phyloP scores from a whole-genome alignment of 306 rosid genomes.

The Dalbergia cochinchinensis region DNA sequence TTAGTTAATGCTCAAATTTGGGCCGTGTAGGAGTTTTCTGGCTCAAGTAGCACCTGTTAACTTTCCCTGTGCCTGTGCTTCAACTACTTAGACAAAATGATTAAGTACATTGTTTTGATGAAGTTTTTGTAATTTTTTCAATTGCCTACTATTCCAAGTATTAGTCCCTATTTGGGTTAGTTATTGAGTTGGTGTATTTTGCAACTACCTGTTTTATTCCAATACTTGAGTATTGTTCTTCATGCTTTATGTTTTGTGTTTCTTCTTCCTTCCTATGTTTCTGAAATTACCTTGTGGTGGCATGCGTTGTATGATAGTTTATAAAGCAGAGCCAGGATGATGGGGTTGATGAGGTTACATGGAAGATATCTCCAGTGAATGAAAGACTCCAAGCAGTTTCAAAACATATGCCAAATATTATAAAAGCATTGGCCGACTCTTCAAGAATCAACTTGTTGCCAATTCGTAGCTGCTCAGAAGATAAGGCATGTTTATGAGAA shows the following conservation, averaged over 20 bases:
- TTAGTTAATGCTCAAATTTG: background rate
- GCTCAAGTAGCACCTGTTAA: background rate
- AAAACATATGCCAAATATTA: slow-evolving; percentile 67
- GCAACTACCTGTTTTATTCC: background rate
- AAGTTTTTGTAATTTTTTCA: background rate
- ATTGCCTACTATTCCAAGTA: background rate
- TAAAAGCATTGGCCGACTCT: slow-evolving; percentile 81
- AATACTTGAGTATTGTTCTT: slow-evolving; percentile 30
- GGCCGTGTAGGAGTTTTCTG: background rate
- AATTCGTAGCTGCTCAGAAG: slow-evolving; percentile 59
- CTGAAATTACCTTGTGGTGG: slow-evolving; percentile 19
- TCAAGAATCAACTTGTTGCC: slow-evolving; percentile 68
- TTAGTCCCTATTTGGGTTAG: background rate
- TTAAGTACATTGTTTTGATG: background rate
- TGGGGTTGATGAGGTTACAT: slow-evolving; percentile 78
- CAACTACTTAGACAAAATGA: background rate
- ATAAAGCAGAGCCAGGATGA: slow-evolving; percentile 96
- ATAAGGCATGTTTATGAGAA: slow-evolving; percentile 57
- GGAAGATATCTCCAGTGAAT: slow-evolving; percentile 95
- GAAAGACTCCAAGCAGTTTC: slow-evolving; percentile 90
- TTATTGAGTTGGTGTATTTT: background rate
- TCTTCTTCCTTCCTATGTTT: slow-evolving; percentile 1
- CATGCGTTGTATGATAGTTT: slow-evolving; percentile 57
- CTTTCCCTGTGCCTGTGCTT: background rate
- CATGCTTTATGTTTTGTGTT: slow-evolving; percentile 9